A percentile compares a stretch with the other conserved stretches of the same genome.
Conservation (phyloP, 345 rosid species). For the Brassica carinata region DNA sequence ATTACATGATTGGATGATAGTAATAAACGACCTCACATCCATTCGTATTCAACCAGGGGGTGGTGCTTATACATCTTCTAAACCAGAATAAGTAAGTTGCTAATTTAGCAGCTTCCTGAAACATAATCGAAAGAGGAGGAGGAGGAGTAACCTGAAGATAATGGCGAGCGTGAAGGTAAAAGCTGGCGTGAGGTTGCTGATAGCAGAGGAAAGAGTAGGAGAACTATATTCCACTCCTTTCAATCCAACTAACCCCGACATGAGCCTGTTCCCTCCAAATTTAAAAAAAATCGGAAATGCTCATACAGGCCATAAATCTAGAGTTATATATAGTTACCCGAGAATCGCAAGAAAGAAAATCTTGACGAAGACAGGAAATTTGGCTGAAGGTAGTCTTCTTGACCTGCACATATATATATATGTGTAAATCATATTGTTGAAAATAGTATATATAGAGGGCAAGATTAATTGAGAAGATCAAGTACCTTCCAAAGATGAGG, state of each 20-base stretch:
- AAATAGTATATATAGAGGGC: background rate
- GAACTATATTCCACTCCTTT: conserved; percentile 45
- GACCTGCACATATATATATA: background rate
- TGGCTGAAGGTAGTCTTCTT: conserved; percentile 1
- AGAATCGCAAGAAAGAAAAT: conserved; percentile 32
- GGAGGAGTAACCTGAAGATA: conserved; percentile 26
- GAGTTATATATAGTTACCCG: conserved; percentile 22
- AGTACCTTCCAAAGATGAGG: conserved; percentile 23
- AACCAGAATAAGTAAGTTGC: background rate
- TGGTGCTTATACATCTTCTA: no score
- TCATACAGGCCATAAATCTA: background rate
- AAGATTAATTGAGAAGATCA: background rate
- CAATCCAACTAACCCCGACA: conserved; percentile 24
- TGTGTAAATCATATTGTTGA: conserved; percentile 7
- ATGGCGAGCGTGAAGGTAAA: conserved; percentile 43
- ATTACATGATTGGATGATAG: background rate
- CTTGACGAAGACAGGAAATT: conserved; percentile 27
- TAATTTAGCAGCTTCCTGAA: no score
- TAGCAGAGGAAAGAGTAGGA: conserved; percentile 57
- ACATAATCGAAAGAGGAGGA: background rate
- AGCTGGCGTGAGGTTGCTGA: conserved; percentile 52
- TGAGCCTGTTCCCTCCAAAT: conserved; percentile 33
- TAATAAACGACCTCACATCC: background rate
- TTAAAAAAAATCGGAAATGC: background rate
- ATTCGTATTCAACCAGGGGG: no score